These are phyloP conservation scores for Schizophyllum commune DNA, from an alignment of 1,284 basidiomycete genomes.

Conservation along the genomic window DNA sequence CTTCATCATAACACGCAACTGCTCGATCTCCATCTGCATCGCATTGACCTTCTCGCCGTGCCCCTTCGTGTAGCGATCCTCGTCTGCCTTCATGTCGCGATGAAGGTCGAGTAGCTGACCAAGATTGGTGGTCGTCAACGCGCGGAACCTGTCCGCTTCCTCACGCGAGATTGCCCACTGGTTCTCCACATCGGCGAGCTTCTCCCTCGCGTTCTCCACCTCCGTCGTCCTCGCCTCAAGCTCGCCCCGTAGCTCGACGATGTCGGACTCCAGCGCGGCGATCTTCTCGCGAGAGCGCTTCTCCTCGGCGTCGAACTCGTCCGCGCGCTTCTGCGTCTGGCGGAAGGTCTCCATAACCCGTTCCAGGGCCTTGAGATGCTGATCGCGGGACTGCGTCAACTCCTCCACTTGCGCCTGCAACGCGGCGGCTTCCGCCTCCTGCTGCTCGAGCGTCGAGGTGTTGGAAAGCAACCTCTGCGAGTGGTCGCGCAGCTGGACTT, in stretches of 20 bases:
- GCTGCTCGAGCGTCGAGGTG: conserved; percentile 69
- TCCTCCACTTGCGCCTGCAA: conserved; percentile 68
- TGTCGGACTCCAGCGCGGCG: conserved; percentile 59
- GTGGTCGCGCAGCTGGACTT: conserved; percentile 73
- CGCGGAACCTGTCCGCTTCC: conserved; percentile 81
- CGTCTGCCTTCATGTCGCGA: conserved; percentile 71
- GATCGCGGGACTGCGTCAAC: conserved; percentile 60
- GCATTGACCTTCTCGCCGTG: conserved; percentile 78
- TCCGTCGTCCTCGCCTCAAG: conserved; percentile 69
- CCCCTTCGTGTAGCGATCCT: conserved; percentile 64
- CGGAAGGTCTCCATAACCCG: conserved; percentile 77
- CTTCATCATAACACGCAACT: conserved; percentile 70
- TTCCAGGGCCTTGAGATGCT: conserved; percentile 81
- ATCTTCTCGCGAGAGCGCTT: conserved; percentile 63
- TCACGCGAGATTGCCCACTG: conserved; percentile 85
- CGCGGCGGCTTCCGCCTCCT: conserved; percentile 71
- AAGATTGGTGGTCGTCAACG: conserved; percentile 75
- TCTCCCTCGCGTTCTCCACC: conserved; percentile 57
- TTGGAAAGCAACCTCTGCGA: conserved; percentile 70
- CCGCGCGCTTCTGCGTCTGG: conserved; percentile 69
- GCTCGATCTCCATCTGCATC: conserved; percentile 70
- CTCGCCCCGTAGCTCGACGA: conserved; percentile 73
- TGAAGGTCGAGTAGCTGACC: conserved; percentile 83
- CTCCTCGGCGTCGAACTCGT: conserved; percentile 77
- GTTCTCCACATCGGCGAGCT: conserved; percentile 73